A percentile compares a stretch with the other conserved stretches of the same genome.
Conservation (phyloP, 306 rosid species). For the Prunus mira region DNA sequence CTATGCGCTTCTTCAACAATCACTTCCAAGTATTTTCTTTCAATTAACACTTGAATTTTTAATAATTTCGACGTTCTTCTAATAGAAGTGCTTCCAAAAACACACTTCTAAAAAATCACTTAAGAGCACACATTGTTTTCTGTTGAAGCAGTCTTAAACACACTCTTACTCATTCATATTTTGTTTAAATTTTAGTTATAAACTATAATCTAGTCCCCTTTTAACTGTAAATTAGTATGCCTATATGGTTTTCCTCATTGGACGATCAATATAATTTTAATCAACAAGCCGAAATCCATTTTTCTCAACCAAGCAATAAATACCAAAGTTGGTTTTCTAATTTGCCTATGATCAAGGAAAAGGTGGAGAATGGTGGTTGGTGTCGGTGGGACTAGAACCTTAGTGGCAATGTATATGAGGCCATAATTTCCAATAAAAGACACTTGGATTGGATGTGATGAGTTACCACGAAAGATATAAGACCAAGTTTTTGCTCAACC, state of each 20-base stretch:
- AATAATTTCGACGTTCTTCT: no score
- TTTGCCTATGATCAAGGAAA: neutral
- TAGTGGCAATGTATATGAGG: neutral
- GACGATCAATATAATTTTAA: neutral
- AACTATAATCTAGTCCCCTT: neutral
- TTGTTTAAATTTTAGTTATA: neutral
- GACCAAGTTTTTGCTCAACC: constrained; percentile 1
- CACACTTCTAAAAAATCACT: no score
- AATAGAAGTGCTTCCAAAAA: no score
- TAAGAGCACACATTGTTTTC: no score
- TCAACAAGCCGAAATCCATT: neutral
- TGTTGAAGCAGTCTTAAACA: no score
- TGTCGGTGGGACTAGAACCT: constrained; percentile 5
- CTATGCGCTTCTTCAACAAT: no score
- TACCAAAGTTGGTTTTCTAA: neutral
- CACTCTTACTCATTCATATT: neutral
- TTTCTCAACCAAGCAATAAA: constrained; percentile 5
- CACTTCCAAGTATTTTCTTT: no score
- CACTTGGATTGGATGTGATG: constrained; percentile 3
- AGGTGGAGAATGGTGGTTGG: neutral
- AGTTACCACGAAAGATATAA: neutral
- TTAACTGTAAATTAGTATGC: neutral
- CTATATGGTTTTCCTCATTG: neutral
- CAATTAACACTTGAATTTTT: no score
- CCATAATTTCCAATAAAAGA: neutral